Base-by-base conservation (phyloP, 1,139 yeast species). In the Magnusiomyces paraingens region DNA sequence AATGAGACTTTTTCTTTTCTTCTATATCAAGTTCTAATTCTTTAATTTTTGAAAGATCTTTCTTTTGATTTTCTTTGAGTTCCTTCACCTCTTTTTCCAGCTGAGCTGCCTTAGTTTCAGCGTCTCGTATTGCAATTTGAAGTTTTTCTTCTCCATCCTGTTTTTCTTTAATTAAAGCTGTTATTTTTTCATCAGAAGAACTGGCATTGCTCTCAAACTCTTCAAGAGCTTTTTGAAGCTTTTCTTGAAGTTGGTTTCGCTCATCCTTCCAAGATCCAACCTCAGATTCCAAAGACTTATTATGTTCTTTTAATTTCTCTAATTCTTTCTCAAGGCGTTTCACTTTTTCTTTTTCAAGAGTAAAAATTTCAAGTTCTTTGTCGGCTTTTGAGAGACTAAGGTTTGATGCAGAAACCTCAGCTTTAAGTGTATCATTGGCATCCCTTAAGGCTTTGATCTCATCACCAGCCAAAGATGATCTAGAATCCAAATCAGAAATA, bases 21-120 rank as follows among this genome's bases (percentile, higher is more conserved):
- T 52, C 43, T 15, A 55, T 47, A 47, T 22, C 39, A 6, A 21
- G 21, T 47, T 47, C 44, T 15, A 47, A 29, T n/a, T 20, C 12
- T 32, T 32, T 32, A 12, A 32, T 32, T 32, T 32, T 21, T 10
- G 32, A 14, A 35, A 32, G 38, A 15, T 35, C 42, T 4, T 47
- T 32, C 3, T 50, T 17, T 18, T 44, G 20, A 10, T 51, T 45
- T 17, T 43, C 36, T 32, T 47, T 42, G 17, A 53, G 50, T 14
- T 50, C 32, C 14, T 47, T 38, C 18, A 53, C 17, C 4, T 20
- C 21, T 35, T 52, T 55, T 38, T 46, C 54, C 10, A 50, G 51
- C 17, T 50, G 35, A 2, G 32, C 26, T 14, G 20, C 12, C 35
- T 47, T 50, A 11, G 61, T 47, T 14, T 52, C 55, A 12, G 52